phyloP scores from a whole-genome alignment of 1,284 basidiomycete species.

The Ustilago xerochloae region DNA sequence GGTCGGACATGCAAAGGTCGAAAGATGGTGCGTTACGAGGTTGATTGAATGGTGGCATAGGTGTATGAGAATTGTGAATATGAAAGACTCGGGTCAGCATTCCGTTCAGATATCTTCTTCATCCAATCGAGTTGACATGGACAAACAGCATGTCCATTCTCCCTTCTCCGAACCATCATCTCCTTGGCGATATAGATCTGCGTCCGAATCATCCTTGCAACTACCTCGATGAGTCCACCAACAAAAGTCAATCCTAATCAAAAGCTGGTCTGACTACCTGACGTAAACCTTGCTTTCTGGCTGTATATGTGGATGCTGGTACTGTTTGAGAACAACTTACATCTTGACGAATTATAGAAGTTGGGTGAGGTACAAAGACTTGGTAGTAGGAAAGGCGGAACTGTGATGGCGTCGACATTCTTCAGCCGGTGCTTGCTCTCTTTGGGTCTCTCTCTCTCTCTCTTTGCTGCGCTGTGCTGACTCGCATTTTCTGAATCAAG shows the following conservation, averaged over 20 bases:
- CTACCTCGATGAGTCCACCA: no score
- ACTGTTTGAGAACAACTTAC: constrained; percentile 30
- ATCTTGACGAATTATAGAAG: constrained; percentile 50
- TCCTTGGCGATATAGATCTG: no score
- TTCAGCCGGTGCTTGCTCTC: constrained; percentile 12
- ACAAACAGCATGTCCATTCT: no score
- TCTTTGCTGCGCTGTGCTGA: constrained; percentile 1
- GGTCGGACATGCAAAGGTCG: no score
- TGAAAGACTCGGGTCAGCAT: not conserved
- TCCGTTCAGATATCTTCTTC: not conserved
- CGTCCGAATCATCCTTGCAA: no score
- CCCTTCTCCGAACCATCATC: no score
- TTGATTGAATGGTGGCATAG: not conserved
- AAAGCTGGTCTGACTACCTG: no score
- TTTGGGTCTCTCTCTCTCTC: not conserved
- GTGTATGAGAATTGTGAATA: not conserved
- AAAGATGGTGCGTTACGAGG: not conserved
- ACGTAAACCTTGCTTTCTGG: no score
- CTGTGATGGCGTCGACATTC: constrained; percentile 32
- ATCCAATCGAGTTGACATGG: no score
- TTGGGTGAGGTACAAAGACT: constrained; percentile 42
- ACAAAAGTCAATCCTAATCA: no score
- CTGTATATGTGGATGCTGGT: not conserved
- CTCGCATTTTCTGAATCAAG: not conserved
- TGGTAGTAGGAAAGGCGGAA: constrained; percentile 37